These are phyloP conservation scores for Elymus sibiricus DNA, from an alignment of 176 grass and related monocot species.

Conservation along the genomic window DNA sequence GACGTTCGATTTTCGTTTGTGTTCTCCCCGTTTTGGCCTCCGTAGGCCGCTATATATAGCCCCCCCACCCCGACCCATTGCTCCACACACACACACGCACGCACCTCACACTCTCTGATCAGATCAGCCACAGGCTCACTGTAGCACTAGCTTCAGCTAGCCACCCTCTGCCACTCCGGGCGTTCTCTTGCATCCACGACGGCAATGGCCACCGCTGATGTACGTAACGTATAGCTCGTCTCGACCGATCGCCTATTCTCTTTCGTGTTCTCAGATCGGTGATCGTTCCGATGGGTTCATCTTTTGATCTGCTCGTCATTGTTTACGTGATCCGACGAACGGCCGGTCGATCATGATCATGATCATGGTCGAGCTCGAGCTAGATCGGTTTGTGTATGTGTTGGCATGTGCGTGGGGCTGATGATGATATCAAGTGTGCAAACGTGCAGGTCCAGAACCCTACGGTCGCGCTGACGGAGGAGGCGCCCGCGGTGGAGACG, in stretches of 20 bases:
- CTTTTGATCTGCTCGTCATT: not conserved
- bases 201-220: constrained; percentile 63
- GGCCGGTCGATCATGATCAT: not conserved
- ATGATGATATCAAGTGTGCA: not conserved
- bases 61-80: not conserved
- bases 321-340: not conserved
- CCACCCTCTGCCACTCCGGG: not conserved
- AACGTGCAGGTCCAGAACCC: constrained; percentile 60
- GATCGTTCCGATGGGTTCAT: not conserved
- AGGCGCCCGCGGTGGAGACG: constrained; percentile 37
- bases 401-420: not conserved
- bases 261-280: not conserved
- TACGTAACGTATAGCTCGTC: not conserved
- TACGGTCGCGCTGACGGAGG: constrained; percentile 34
- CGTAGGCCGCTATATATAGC: constrained; percentile 44
- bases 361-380: not conserved
- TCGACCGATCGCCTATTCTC: not conserved
- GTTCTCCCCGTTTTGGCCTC: constrained; percentile 38
- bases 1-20: not conserved
- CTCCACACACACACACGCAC: constrained; percentile 34
- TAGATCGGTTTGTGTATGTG: not conserved
- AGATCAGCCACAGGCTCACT: not conserved
- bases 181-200: not conserved
- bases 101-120: not conserved
- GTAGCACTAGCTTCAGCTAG: not conserved